Evolutionary conservation across 2,329 filamentous ascomycete genomes (phyloP).

Genomic region (Scedosporium boydii): DNA sequence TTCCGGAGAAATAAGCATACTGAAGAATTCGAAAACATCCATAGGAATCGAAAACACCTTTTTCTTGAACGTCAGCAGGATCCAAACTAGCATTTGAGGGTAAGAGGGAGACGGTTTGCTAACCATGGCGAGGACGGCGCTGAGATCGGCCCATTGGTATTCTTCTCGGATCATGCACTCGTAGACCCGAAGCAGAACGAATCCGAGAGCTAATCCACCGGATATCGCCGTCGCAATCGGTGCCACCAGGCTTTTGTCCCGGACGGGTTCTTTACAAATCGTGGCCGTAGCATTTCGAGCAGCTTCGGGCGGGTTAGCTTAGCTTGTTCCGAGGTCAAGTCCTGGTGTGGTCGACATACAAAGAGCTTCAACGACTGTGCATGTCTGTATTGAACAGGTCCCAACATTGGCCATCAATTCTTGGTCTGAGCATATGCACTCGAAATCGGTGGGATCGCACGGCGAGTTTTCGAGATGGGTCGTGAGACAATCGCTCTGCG

Average conservation of each 20-base stretch:
- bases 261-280: slow-evolving; percentile 3
- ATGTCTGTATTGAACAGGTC: neutral
- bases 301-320: too few species aligned
- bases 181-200: neutral
- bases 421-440: slow-evolving; percentile 5
- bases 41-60: slow-evolving; percentile 7
- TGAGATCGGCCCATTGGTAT: neutral
- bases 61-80: neutral
- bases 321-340: too few species aligned
- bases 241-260: neutral
- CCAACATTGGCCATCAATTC: slow-evolving; percentile 3
- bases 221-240: slow-evolving; percentile 6
- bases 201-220: neutral
- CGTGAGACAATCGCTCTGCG: neutral
- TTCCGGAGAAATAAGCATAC: neutral
- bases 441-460: neutral
- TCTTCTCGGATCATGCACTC: neutral
- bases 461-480: slow-evolving; percentile 3
- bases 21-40: slow-evolving; percentile 8
- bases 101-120: neutral
- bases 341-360: neutral
- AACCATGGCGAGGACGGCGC: neutral
- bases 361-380: slow-evolving; percentile 4
- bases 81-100: neutral
- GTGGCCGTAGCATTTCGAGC: neutral